Conservation (phyloP, 2,329 filamentous ascomycete genomes). For the Dothidotthia symphoricarpi region DNA sequence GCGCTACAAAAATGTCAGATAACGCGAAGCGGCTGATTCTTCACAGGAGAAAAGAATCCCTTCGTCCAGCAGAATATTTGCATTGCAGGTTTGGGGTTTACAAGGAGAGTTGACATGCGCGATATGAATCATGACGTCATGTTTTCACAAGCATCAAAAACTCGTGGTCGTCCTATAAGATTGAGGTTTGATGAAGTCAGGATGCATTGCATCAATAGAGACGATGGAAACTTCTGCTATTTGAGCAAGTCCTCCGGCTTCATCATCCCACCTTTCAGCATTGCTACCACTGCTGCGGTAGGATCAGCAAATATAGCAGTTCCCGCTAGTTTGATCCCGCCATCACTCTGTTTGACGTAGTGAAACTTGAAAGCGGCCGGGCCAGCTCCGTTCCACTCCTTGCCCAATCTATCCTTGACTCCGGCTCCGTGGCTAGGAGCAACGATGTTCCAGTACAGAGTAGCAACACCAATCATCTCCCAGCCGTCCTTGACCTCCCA, state of each 20-base stretch:
- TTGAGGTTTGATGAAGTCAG: no score
- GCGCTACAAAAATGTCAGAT: no score
- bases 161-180: no score
- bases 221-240: constrained; percentile 1
- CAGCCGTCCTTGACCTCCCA: constrained; percentile 10
- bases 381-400: constrained; percentile 11
- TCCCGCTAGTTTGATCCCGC: constrained; percentile 3
- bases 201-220: no score
- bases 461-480: constrained; percentile 13
- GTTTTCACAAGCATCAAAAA: no score
- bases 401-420: constrained; percentile 6
- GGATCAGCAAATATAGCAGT: constrained; percentile 11
- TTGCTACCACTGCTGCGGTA: constrained; percentile 6
- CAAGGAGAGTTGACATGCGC: no score
- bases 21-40: no score
- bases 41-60: no score
- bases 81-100: no score
- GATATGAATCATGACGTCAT: no score
- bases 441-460: constrained; percentile 8
- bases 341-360: constrained; percentile 5
- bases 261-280: constrained; percentile 16
- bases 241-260: constrained; percentile 15
- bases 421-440: constrained; percentile 6
- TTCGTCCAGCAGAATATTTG: no score
- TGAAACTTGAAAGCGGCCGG: constrained; percentile 10